Evolutionary conservation across 2,329 filamentous ascomycete species (phyloP).

Genomic region (Cucurbitaria berberidis): DNA sequence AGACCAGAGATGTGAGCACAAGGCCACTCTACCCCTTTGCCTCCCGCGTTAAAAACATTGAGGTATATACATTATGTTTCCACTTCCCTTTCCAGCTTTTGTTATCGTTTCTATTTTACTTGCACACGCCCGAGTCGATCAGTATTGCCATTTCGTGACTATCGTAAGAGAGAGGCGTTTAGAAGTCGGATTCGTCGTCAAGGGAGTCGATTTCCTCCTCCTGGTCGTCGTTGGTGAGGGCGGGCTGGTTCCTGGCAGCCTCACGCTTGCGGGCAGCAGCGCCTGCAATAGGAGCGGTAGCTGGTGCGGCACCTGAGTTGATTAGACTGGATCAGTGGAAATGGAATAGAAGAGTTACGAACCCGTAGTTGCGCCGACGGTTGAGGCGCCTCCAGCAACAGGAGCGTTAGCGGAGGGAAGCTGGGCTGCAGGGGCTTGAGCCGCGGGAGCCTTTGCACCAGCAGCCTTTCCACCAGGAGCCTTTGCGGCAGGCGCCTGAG

Average conservation of each 20-base stretch:
- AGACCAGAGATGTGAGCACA: constrained; percentile 14
- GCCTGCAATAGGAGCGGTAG: constrained; percentile 11
- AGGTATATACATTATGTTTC: constrained; percentile 15
- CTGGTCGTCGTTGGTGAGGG: constrained; percentile 43
- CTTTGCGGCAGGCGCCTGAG: neutral
- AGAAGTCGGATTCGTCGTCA: constrained; percentile 13
- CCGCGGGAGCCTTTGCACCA: neutral
- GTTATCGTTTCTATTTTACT: too few species aligned
- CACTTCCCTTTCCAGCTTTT: neutral
- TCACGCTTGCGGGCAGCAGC: constrained; percentile 28
- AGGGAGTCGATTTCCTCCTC: constrained; percentile 44
- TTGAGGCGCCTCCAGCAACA: neutral
- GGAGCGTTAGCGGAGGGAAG: neutral
- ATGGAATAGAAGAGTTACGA: neutral
- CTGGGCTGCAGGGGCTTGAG: constrained; percentile 6
- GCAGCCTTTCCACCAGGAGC: constrained; percentile 1
- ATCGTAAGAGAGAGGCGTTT: constrained; percentile 7
- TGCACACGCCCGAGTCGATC: too few species aligned
- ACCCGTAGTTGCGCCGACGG: constrained; percentile 6
- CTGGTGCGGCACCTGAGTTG: neutral
- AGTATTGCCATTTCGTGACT: neutral
- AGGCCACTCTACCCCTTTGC: neutral
- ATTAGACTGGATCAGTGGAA: neutral
- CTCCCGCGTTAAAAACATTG: neutral
- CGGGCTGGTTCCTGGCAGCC: constrained; percentile 19